A percentile compares a stretch with the other conserved stretches of the same genome.
phyloP scores from a whole-genome alignment of 805 yeast species.

The Teunomyces kruisii region DNA sequence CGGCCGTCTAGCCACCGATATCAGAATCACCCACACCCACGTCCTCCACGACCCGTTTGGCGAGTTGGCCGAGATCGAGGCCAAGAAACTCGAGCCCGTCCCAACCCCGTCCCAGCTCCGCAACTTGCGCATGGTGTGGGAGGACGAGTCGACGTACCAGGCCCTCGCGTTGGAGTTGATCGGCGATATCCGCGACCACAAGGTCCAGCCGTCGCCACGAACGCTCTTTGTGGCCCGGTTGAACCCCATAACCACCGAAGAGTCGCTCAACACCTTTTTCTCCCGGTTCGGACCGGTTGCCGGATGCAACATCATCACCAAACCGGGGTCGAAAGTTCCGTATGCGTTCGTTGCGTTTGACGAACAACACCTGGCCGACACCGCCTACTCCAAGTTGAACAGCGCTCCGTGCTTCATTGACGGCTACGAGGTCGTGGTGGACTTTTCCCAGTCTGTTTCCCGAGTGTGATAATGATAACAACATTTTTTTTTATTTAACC shows the following conservation, averaged over 20 bases:
- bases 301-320: slow-evolving; percentile 53
- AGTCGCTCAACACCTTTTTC: slow-evolving; percentile 56
- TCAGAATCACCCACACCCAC: slow-evolving; percentile 51
- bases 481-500: not conserved
- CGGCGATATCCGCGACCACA: slow-evolving; percentile 62
- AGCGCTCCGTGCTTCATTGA: slow-evolving; percentile 53
- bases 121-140: slow-evolving; percentile 11
- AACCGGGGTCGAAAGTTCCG: slow-evolving; percentile 52
- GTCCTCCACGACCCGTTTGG: slow-evolving; percentile 56
- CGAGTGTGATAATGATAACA: not conserved
- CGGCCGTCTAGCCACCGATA: slow-evolving; percentile 13
- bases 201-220: slow-evolving; percentile 58
- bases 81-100: slow-evolving; percentile 9
- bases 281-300: slow-evolving; percentile 58
- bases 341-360: slow-evolving; percentile 67
- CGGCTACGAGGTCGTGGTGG: slow-evolving; percentile 63
- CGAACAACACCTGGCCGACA: slow-evolving; percentile 49
- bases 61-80: slow-evolving; percentile 19
- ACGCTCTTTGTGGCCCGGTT: slow-evolving; percentile 63
- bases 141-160: slow-evolving; percentile 43
- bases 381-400: slow-evolving; percentile 63
- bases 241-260: slow-evolving; percentile 60
- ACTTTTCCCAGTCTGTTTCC: slow-evolving; percentile 51
- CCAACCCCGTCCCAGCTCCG: slow-evolving; percentile 18
- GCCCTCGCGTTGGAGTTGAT: slow-evolving; percentile 63